Evolutionary conservation across 2,329 filamentous ascomycete species (phyloP).

Genomic region (Hypoxylon sp.): DNA sequence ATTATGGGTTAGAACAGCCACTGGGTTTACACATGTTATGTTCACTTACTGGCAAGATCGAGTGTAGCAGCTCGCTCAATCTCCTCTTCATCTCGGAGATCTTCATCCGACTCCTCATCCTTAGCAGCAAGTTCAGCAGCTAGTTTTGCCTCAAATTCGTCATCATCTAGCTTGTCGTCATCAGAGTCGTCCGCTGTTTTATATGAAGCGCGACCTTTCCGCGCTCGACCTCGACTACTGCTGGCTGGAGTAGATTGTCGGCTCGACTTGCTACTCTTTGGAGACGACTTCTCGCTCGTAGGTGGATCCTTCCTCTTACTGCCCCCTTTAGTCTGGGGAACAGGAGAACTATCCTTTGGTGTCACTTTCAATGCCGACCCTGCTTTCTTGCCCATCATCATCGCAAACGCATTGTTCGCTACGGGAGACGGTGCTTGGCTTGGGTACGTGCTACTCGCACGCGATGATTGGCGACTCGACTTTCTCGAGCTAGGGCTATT

Average conservation of each 20-base stretch:
- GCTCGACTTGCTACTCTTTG: slow-evolving; percentile 82
- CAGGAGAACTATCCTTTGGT: slow-evolving; percentile 32
- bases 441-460: slow-evolving; percentile 55
- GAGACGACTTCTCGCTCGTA: slow-evolving; percentile 54
- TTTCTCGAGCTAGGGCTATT: slow-evolving; percentile 61
- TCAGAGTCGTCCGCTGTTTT: slow-evolving; percentile 72
- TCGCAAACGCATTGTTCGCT: slow-evolving; percentile 64
- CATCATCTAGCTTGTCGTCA: slow-evolving; percentile 79
- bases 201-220: slow-evolving; percentile 65
- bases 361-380: slow-evolving; percentile 46
- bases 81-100: slow-evolving; percentile 68
- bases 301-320: slow-evolving; percentile 58
- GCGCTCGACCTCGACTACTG: slow-evolving; percentile 61
- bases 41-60: slow-evolving; percentile 78
- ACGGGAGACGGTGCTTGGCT: slow-evolving; percentile 43
- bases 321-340: slow-evolving; percentile 43
- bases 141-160: slow-evolving; percentile 85
- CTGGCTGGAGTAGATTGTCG: slow-evolving; percentile 80
- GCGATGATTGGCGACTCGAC: slow-evolving; percentile 58
- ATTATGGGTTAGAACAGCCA: slow-evolving; percentile 52
- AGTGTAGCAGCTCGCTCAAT: slow-evolving; percentile 76
- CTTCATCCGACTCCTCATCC: slow-evolving; percentile 56
- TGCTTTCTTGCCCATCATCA: slow-evolving; percentile 67
- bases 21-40: not conserved
- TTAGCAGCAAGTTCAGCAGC: slow-evolving; percentile 71